Conservation (phyloP, 331 rosid genomes). For the Quercus tomentella region DNA sequence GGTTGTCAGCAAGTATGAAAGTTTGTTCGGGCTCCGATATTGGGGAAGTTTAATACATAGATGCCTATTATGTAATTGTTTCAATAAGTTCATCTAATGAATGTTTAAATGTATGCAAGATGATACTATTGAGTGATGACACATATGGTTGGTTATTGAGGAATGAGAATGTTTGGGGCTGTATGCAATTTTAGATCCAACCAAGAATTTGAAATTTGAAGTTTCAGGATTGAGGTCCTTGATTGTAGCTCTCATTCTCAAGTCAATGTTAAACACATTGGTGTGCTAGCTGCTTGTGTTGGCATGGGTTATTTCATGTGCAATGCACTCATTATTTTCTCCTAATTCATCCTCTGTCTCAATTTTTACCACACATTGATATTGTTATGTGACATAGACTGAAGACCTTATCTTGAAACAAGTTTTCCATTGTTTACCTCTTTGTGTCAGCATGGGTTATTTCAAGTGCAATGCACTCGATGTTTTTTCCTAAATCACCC, state of each 20-base stretch:
- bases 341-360: background rate
- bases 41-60: background rate
- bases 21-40: background rate
- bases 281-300: background rate
- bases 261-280: background rate
- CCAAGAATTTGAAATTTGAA: background rate
- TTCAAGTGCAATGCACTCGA: no score
- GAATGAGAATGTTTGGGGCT: background rate
- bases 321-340: slow-evolving; percentile 2
- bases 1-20: background rate
- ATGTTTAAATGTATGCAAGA: slow-evolving; percentile 1
- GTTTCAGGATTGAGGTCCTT: background rate
- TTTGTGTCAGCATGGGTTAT: no score
- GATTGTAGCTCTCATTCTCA: background rate
- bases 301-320: background rate
- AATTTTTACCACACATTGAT: background rate
- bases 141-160: background rate
- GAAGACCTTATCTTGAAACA: background rate
- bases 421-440: background rate
- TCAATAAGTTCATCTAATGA: background rate
- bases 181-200: background rate
- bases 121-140: background rate
- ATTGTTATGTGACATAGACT: slow-evolving; percentile 2
- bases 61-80: background rate
- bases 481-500: no score